Conservation (phyloP, 2,329 filamentous ascomycete genomes). For the Nemania sp. region DNA sequence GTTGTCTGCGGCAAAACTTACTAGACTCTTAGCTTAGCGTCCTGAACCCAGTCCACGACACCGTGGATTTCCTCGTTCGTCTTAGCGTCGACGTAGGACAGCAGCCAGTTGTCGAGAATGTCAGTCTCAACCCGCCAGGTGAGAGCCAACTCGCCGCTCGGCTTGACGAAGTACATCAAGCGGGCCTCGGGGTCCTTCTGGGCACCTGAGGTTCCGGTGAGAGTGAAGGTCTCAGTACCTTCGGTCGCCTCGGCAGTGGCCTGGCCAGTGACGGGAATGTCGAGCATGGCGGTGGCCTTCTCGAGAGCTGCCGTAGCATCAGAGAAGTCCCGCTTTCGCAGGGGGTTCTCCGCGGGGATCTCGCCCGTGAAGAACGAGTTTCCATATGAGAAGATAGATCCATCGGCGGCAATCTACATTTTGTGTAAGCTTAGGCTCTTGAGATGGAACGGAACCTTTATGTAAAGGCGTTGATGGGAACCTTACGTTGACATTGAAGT, state of each 20-base stretch:
- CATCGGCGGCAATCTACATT: slow-evolving; percentile 61
- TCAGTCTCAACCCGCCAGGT: slow-evolving; percentile 71
- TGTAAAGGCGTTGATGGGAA: not conserved
- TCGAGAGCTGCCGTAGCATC: slow-evolving; percentile 59
- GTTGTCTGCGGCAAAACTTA: slow-evolving; percentile 44
- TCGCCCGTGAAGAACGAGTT: slow-evolving; percentile 60
- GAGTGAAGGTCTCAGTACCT: slow-evolving; percentile 55
- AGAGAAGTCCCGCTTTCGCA: slow-evolving; percentile 57
- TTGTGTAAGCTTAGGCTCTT: slow-evolving; percentile 29
- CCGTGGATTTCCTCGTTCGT: slow-evolving; percentile 61
- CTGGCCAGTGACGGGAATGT: slow-evolving; percentile 56
- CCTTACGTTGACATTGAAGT: slow-evolving; percentile 71
- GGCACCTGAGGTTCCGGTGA: slow-evolving; percentile 63
- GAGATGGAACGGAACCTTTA: not conserved
- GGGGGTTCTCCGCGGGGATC: slow-evolving; percentile 55
- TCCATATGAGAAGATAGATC: slow-evolving; percentile 68
- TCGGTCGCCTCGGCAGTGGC: slow-evolving; percentile 55
- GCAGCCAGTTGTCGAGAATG: slow-evolving; percentile 67
- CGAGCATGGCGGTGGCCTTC: slow-evolving; percentile 54
- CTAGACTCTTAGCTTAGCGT: slow-evolving; percentile 68
- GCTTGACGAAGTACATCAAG: slow-evolving; percentile 66
- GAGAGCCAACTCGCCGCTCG: slow-evolving; percentile 60
- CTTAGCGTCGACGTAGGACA: slow-evolving; percentile 67
- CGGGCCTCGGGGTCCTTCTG: slow-evolving; percentile 65
- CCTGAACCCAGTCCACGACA: slow-evolving; percentile 68